A percentile compares a stretch with the other conserved stretches of the same genome.
Evolutionary conservation across 1,284 basidiomycete species (phyloP).

Genomic region (Trametes sp.): DNA sequence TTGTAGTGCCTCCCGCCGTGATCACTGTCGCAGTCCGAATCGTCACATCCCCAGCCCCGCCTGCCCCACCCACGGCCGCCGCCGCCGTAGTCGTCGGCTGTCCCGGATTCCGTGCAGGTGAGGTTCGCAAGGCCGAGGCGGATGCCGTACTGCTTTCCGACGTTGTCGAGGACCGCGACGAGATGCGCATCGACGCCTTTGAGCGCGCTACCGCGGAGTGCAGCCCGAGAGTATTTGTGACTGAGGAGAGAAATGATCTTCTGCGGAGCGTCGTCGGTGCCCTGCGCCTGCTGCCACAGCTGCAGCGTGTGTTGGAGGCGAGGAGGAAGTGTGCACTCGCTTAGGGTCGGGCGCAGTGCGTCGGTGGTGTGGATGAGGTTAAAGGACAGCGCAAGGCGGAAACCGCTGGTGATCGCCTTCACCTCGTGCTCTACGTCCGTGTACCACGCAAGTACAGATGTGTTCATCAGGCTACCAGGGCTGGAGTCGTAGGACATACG

Average conservation of each 20-base stretch:
- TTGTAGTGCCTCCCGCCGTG: conserved; percentile 38
- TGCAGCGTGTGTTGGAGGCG: conserved; percentile 24
- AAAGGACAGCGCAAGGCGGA: conserved; percentile 55
- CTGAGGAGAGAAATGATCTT: conserved; percentile 36
- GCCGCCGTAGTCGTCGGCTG: conserved; percentile 41
- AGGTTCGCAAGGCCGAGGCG: conserved; percentile 47
- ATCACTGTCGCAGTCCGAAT: conserved; percentile 35
- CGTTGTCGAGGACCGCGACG: conserved; percentile 26
- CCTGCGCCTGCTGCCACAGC: conserved; percentile 29
- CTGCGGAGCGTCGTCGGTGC: conserved; percentile 6
- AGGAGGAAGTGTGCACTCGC: conserved; percentile 6
- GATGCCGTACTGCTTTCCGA: conserved; percentile 33
- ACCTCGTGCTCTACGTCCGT: conserved; percentile 55
- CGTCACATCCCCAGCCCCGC: too few species aligned
- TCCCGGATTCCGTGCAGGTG: conserved; percentile 41
- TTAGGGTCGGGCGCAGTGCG: conserved; percentile 27
- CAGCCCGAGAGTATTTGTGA: conserved; percentile 37
- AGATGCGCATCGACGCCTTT: conserved; percentile 36
- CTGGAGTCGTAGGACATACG: conserved; percentile 45
- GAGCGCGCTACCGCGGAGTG: conserved; percentile 31
- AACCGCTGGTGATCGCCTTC: conserved; percentile 52
- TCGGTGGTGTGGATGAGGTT: conserved; percentile 44
- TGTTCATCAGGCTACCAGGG: conserved; percentile 38
- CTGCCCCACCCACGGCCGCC: too few species aligned
- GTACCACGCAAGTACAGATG: conserved; percentile 55